Evolutionary conservation across 768 basidiomycete genomes (phyloP).

Genomic region (Mycena rebaudengoi): DNA sequence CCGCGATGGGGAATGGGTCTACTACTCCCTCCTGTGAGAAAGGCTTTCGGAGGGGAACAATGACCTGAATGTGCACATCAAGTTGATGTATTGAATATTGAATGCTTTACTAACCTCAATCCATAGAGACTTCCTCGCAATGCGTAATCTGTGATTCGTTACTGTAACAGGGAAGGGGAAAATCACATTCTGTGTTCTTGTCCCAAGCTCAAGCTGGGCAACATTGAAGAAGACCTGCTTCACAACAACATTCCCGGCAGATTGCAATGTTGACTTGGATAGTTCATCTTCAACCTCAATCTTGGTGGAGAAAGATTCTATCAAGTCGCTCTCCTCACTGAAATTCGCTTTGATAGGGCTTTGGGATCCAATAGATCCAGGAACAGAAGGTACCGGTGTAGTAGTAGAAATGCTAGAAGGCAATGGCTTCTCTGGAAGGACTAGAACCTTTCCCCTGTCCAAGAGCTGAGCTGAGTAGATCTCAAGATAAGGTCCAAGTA

Average conservation of each 20-base stretch:
- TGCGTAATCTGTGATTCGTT: neutral
- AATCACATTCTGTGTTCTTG: slow-evolving; percentile 24
- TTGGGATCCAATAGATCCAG: slow-evolving; percentile 26
- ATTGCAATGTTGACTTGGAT: slow-evolving; percentile 21
- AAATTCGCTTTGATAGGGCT: slow-evolving; percentile 22
- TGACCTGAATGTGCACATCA: slow-evolving; percentile 10
- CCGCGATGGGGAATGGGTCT: slow-evolving; percentile 35
- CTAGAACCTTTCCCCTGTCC: neutral
- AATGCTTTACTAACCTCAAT: slow-evolving; percentile 41
- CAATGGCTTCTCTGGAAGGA: neutral
- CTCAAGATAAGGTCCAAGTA: neutral
- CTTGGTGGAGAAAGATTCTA: slow-evolving; percentile 19
- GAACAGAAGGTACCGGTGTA: neutral
- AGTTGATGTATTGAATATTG: slow-evolving; percentile 16
- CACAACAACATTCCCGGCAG: slow-evolving; percentile 14
- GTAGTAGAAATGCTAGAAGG: neutral
- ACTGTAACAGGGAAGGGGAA: slow-evolving; percentile 15
- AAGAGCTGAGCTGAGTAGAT: neutral
- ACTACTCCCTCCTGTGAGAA: slow-evolving; percentile 33
- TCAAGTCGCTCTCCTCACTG: slow-evolving; percentile 33
- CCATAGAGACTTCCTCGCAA: slow-evolving; percentile 12
- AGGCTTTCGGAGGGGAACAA: slow-evolving; percentile 20
- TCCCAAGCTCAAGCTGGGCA: slow-evolving; percentile 23
- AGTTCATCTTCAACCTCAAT: slow-evolving; percentile 25
- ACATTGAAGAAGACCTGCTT: slow-evolving; percentile 30